Percentiles rank a stretch among this genome's conserved stretches.
Evolutionary conservation across 257 asterid species (phyloP).

Genomic region (Nicotiana otophora): DNA sequence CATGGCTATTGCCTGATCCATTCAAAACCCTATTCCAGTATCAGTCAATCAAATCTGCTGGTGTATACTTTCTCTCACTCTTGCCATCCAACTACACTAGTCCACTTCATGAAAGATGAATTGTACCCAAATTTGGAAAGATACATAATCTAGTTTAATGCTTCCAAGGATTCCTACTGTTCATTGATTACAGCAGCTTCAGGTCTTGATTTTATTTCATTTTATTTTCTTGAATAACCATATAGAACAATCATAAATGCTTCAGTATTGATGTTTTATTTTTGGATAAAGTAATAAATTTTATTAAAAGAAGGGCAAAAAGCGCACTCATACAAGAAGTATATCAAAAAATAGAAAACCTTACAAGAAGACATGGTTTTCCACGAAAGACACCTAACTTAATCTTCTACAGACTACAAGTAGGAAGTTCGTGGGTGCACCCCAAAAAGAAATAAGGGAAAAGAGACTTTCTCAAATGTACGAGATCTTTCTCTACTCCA

Average conservation of each 20-base stretch:
- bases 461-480: too few relatives aligned
- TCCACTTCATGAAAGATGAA: background rate
- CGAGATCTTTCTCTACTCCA: too few relatives aligned
- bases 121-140: background rate
- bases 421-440: too few relatives aligned
- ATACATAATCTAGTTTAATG: background rate
- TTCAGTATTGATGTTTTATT: background rate
- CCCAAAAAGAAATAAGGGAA: too few relatives aligned
- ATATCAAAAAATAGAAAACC: too few relatives aligned
- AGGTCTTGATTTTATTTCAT: background rate
- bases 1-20: background rate
- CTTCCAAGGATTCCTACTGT: background rate
- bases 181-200: background rate
- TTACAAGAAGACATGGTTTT: too few relatives aligned
- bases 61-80: background rate
- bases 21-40: background rate
- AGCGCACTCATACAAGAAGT: too few relatives aligned
- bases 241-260: background rate
- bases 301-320: too few relatives aligned
- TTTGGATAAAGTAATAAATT: too few relatives aligned
- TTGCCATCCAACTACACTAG: slow-evolving; percentile 1
- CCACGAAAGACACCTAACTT: too few relatives aligned
- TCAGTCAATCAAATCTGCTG: background rate
- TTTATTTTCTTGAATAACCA: background rate
- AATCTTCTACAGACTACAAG: too few relatives aligned